These are phyloP conservation scores for Anthoceros angustus DNA, from an alignment of 225 moss, liverwort and hornwort species.

Conservation along the genomic window DNA sequence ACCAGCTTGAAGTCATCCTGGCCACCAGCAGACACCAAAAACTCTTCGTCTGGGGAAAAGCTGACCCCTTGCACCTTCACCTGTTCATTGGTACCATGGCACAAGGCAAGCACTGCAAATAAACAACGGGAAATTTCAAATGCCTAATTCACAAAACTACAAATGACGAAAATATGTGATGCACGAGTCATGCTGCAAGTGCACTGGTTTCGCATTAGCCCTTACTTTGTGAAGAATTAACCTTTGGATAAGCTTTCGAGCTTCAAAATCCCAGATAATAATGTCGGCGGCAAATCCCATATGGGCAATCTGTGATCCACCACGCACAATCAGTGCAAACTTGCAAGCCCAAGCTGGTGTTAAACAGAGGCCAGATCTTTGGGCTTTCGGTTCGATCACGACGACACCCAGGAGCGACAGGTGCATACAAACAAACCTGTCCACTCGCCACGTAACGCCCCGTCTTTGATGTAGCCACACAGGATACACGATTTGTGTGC, in stretches of 20 bases:
- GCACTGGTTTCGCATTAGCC: no score
- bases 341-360: no score
- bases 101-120: neutral
- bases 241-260: slow-evolving; percentile 60
- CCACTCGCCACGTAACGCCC: slow-evolving; percentile 86
- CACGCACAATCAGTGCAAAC: no score
- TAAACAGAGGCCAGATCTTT: neutral
- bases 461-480: slow-evolving; percentile 49
- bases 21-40: slow-evolving; percentile 66
- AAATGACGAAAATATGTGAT: no score
- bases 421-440: slow-evolving; percentile 26
- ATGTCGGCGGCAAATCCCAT: slow-evolving; percentile 90
- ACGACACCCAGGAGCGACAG: neutral
- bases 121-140: neutral
- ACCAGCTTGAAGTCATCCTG: slow-evolving; percentile 93
- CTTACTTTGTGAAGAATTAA: slow-evolving; percentile 75
- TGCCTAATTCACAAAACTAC: no score
- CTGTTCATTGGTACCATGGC: slow-evolving; percentile 14
- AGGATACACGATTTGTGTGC: slow-evolving; percentile 61
- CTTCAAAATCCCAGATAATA: slow-evolving; percentile 76
- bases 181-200: no score
- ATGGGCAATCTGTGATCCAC: slow-evolving; percentile 40
- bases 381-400: neutral
- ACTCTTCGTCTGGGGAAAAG: slow-evolving; percentile 73
- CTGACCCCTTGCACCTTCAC: slow-evolving; percentile 81